Base-by-base conservation (phyloP, 2,329 filamentous ascomycete species). In the Cladosporium sp. region DNA sequence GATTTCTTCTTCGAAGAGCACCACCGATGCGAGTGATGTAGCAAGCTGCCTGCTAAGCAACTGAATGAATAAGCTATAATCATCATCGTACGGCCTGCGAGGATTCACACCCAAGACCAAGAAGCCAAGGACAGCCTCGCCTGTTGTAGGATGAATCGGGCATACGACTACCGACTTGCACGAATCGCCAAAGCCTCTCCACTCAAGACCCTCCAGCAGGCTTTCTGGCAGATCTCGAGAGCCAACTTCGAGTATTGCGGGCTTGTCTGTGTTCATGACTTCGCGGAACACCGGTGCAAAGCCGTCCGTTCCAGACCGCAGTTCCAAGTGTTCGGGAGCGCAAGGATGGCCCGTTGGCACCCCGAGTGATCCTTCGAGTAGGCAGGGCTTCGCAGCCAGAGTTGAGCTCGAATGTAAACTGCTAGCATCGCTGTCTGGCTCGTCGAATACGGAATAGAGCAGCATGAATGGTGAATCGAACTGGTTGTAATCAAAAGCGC, bases 1-100 rank as follows among this genome's bases (percentile, higher is more conserved):
- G 55, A 92, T 90, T 63, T 93, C 88, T 57, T 92, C 87, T 63
- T 92, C 87, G 51, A 91, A 91, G 1, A 93, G 68, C 0, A 91
- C 85, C 0, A 91, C 87, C 0, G 86, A 91, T 1, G 87, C 87
- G 65, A 92, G 77, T 0, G 86, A 89, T 0, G 87, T 92, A 7
- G 84, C 86, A 7, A 92, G 72, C 62, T 92, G 88, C 18, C 86
- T 78, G 40, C 83, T 84, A 4, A 92, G 69, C 1, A 92, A 74
- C 58, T 86, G 83, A 32, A 92, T 76, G 59, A 92, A 93, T 0
- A 92, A 73, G 54, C 81, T 80, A 61, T 92, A 93, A 57, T 92
- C 88, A 32, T 86, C 83, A 58, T 93, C 86, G 59, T 87, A 93
- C 0, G 85, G 87, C 43, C 87, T 77, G 36, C 86, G 75, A 1